Conservation (phyloP, 176 grass and related monocot species). For the Zea luxurians region DNA sequence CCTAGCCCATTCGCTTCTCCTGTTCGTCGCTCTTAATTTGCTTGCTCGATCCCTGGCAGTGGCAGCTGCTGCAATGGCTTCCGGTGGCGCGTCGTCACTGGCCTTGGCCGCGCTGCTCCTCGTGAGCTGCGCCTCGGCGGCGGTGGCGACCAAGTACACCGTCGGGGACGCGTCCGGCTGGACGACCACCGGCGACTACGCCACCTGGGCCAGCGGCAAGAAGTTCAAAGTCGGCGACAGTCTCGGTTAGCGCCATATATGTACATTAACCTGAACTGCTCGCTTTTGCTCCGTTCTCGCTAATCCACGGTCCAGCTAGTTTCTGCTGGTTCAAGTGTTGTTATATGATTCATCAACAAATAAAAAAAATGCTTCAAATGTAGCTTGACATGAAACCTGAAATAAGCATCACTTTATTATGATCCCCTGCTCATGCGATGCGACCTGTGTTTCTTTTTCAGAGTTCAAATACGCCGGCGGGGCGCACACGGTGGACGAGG, state of each 20-base stretch:
- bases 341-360: too few relatives aligned
- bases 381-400: too few relatives aligned
- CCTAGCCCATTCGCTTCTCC: neutral
- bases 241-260: conserved; percentile 50
- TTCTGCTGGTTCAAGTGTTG: too few relatives aligned
- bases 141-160: conserved; percentile 58
- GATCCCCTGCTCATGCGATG: neutral
- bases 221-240: conserved; percentile 46
- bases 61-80: conserved; percentile 40
- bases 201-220: conserved; percentile 71
- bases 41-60: neutral
- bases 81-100: neutral
- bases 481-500: conserved; percentile 63
- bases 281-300: neutral
- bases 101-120: conserved; percentile 54
- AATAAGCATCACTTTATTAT: too few relatives aligned
- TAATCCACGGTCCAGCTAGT: too few relatives aligned
- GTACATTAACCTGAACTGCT: neutral
- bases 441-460: conserved; percentile 18
- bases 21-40: neutral
- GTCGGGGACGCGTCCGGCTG: conserved; percentile 76
- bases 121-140: conserved; percentile 40
- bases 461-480: conserved; percentile 65
- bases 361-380: too few relatives aligned
- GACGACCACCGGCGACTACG: conserved; percentile 60